A percentile compares a stretch with the other conserved stretches of the same genome.
These are phyloP conservation scores for Aspergillus neoniger DNA, from an alignment of 2,329 filamentous ascomycete genomes.

Conservation along the genomic window DNA sequence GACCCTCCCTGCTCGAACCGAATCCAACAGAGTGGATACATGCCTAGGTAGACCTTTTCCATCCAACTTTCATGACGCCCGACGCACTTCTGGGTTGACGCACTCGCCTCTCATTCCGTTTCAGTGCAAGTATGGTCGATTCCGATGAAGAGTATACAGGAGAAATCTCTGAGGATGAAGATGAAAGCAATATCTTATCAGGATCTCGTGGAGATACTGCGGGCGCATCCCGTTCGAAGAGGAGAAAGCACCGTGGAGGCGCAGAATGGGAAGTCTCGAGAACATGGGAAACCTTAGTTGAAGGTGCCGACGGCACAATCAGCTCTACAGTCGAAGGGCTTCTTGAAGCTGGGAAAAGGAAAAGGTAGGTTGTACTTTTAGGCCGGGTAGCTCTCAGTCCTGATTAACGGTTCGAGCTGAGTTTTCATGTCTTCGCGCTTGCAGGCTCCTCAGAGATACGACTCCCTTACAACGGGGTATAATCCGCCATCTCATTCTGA, in stretches of 20 bases:
- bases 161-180: constrained; percentile 51
- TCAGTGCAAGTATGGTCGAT: constrained; percentile 42
- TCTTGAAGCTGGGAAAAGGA: constrained; percentile 80
- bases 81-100: neutral
- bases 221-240: constrained; percentile 32
- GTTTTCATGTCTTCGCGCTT: constrained; percentile 15
- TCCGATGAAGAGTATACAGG: constrained; percentile 57
- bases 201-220: constrained; percentile 32
- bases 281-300: constrained; percentile 69
- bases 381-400: neutral
- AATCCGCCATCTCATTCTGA: constrained; percentile 90
- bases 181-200: constrained; percentile 33
- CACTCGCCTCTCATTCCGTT: neutral
- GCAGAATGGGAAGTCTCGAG: constrained; percentile 52
- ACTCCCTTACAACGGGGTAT: constrained; percentile 95
- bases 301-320: constrained; percentile 77
- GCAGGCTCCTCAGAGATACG: constrained; percentile 83
- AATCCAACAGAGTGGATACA: neutral
- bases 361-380: constrained; percentile 52
- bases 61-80: neutral
- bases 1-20: constrained; percentile 19
- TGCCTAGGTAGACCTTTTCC: neutral
- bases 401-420: constrained; percentile 7
- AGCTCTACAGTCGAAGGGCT: constrained; percentile 70
- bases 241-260: constrained; percentile 42